Evolutionary conservation across 2,329 filamentous ascomycete species (phyloP).

Genomic region (Aspergillus pseudonomiae): DNA sequence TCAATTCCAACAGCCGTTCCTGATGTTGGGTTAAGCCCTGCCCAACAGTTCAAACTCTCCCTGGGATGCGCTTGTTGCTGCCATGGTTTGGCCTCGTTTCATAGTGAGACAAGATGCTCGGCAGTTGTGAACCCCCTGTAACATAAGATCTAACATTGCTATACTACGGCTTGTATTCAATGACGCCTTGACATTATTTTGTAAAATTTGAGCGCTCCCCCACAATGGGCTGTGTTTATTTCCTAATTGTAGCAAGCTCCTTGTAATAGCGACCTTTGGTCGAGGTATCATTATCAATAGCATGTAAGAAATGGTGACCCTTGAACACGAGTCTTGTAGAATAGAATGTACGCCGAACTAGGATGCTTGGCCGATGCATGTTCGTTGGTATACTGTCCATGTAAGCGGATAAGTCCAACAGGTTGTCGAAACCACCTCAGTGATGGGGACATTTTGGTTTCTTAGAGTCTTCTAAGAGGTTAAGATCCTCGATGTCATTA

Average conservation of each 20-base stretch:
- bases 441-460: background rate
- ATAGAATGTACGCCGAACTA: background rate
- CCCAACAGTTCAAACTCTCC: background rate
- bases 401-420: no score
- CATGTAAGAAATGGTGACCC: background rate
- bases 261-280: background rate
- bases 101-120: background rate
- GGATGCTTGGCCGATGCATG: background rate
- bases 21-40: background rate
- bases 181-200: no score
- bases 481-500: background rate
- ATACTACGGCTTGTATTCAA: no score
- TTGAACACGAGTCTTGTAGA: background rate
- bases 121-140: background rate
- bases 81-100: background rate
- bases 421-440: background rate
- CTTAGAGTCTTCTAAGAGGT: background rate
- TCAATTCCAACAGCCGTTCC: background rate
- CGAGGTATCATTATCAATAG: background rate
- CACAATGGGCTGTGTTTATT: background rate
- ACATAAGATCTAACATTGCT: background rate
- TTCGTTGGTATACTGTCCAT: background rate
- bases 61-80: background rate
- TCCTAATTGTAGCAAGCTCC: no score
- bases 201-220: no score